These are phyloP conservation scores for Macrophomina tecta DNA, from an alignment of 2,329 filamentous ascomycete species.

Conservation along the genomic window DNA sequence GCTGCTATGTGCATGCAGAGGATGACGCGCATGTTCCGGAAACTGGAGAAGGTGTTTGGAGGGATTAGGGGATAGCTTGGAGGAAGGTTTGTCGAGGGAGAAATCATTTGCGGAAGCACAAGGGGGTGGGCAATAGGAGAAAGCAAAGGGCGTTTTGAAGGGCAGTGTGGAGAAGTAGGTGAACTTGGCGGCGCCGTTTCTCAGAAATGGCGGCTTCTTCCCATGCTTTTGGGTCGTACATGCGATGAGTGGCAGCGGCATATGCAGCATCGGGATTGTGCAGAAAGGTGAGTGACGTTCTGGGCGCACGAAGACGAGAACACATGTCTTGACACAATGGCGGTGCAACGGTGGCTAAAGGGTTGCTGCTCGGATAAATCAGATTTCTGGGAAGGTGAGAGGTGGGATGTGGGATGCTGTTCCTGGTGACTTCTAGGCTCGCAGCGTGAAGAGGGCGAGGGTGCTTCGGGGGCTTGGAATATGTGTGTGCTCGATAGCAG, in stretches of 20 bases:
- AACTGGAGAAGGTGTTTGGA: not conserved
- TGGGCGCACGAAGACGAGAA: not conserved
- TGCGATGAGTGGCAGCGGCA: conserved; percentile 16
- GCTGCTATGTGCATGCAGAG: not conserved
- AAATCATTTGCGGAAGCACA: conserved; percentile 1
- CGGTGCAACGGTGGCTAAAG: conserved; percentile 18
- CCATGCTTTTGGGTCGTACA: conserved; percentile 3
- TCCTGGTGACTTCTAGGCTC: not conserved
- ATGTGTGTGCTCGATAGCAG: not conserved
- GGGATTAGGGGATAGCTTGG: conserved; percentile 7
- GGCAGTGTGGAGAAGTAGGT: no score
- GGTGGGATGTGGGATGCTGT: not conserved
- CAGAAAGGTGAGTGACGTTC: conserved; percentile 10
- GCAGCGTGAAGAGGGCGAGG: not conserved
- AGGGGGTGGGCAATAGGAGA: not conserved
- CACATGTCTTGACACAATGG: not conserved
- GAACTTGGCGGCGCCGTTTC: no score
- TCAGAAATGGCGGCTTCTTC: not conserved
- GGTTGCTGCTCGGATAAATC: conserved; percentile 7
- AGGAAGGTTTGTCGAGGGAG: not conserved
- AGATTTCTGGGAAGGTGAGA: not conserved
- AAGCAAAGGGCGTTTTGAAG: not conserved
- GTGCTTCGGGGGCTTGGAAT: conserved; percentile 3
- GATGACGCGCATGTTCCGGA: conserved; percentile 20
- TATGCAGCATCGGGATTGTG: conserved; percentile 21